Base-by-base conservation (phyloP, 2,329 filamentous ascomycete species). In the Neonectria hederae region DNA sequence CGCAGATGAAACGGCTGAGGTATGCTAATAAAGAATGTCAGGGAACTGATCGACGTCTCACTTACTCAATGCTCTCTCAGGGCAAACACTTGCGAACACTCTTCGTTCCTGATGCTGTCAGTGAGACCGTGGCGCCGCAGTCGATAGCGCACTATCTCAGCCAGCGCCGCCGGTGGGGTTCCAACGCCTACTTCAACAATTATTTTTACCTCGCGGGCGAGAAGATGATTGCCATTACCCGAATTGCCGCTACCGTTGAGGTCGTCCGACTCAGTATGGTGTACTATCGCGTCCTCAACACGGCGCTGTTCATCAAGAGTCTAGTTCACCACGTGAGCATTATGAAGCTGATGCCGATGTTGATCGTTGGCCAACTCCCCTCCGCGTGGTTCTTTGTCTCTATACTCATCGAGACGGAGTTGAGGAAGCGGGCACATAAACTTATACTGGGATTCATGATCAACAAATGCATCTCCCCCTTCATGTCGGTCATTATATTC, bases 171-270 rank as follows among this genome's bases (percentile, higher is more conserved):
- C 68, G 76, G 8, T 78, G 76, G 76, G 76, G 76, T 3, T 76
- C 74, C 2, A 78, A 78, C 14, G 76, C 76, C 5, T 78, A 78
- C 59, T 78, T 77, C 63, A 78, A 78, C 72, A 78, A 78, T 45
- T 78, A 75, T 49, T 78, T 76, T 40, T 78, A 78, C 35, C 65
- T 74, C 1, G 68, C 65, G 5, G 76, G 76, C 14, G 71, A 76
- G 43, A 75, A 76, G 28, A 77, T 78, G 75, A 86, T 80, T 59
- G 83, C 69, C 19, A 62, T 78, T 19, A 78, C 76, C 3, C 74
- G 76, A 0, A 66, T 78, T 8, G 74, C 70, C 1, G 74, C 76
- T 0, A 67, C 69, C 0, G 67, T 78, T 1, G 76, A 78, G n/a
- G 69, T 78, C 14, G 62, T 74, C 5, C 71, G 76, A 2, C 65